Base-by-base conservation (phyloP, 192 early-diverging fungal species). In the Phycomyces blakesleeanus region DNA sequence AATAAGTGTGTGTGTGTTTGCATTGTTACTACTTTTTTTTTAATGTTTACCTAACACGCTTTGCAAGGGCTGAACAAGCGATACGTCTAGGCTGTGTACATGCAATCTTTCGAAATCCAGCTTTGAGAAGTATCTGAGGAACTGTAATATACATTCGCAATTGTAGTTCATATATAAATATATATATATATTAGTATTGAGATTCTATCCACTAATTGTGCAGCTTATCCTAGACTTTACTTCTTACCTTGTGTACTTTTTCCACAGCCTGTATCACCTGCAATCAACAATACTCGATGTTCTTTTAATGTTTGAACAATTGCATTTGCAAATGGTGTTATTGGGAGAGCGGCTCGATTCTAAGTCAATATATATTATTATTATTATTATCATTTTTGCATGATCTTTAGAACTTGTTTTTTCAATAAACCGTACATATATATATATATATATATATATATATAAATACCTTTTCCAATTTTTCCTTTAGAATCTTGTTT, bases 1-100 rank as follows among this genome's bases (percentile, higher is more conserved):
- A 1, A 47, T 8, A 22, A 22, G 15, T n/a, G 1, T 24, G 5
- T 55, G n/a, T n/a, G n/a, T n/a, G n/a, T n/a, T n/a, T n/a, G n/a
- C n/a, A n/a, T n/a, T n/a, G n/a, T n/a, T n/a, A n/a, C n/a, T n/a
- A n/a, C n/a, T n/a, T n/a, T n/a, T n/a, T n/a, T n/a, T 63, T 26
- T 49, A 52, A n/a, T 53, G 67, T 64, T 44, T 83, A 76, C 49
- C 77, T 78, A 1, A 88, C 76, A 64, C 80, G 74, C 37, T 76
- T 73, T 60, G 78, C 66, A 68, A 86, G 61, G 27, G 79, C 79
- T 68, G 85, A 76, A 66, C 85, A 78, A 66, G 68, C 89, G 68
- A 97, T 89, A 10, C 94, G 81, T 18, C 95, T 77, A 7, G 95
- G 95, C 71, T 97, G 95, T 10, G 95, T 97, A 64, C 93, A 91